Evolutionary conservation across 805 yeast species (phyloP), one percentile per base, ranked within the genome.

Genomic region (Starmerella bacillaris): DNA sequence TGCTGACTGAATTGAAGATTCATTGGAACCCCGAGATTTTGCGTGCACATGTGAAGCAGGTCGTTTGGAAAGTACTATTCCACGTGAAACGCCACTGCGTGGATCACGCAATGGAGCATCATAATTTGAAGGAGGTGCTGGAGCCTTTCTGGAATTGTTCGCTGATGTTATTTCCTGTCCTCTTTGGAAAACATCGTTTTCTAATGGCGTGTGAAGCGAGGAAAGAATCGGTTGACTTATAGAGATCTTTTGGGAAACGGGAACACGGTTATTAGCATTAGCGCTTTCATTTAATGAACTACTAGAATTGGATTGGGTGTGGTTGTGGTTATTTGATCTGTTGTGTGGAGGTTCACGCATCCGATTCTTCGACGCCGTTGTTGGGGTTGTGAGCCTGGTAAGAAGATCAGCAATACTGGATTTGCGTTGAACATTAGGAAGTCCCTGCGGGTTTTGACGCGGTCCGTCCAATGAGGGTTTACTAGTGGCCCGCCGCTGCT

Each of bases 321-420:
- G 9, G 21, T 15, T 16, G 12, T 29, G 31, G 8, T 16, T 15
- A n/a, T 29, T 9, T n/a, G 7, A 11, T 9, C 5, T 18, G 15
- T 14, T 20, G 24, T 18, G 27, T 7, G 29, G 30, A 21, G 26
- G 18, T 11, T 16, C 17, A 24, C 42, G 37, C 31, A 33, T 21
- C 21, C 48, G 45, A 15, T 49, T 47, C 21, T 53, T 45, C 12
- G 51, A 44, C 15, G 54, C 36, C 5, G 50, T 51, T 1, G 55
- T 52, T 11, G 51, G 48, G 19, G 51, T 37, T 3, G 56, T 51
- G 30, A 53, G 42, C 16, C 57, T 42, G 9, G 55, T 39, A 4
- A 53, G 39, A 28, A 53, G 33, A 15, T 53, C 57, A 4, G 55
- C 42, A 11, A 53, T 49, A 21, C 48, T 37, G 21, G 50, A 43